Evolutionary conservation across 2,329 filamentous ascomycete species (phyloP), one percentile per base, ranked within the genome.

Genomic region (Uncinocarpus reesii): DNA sequence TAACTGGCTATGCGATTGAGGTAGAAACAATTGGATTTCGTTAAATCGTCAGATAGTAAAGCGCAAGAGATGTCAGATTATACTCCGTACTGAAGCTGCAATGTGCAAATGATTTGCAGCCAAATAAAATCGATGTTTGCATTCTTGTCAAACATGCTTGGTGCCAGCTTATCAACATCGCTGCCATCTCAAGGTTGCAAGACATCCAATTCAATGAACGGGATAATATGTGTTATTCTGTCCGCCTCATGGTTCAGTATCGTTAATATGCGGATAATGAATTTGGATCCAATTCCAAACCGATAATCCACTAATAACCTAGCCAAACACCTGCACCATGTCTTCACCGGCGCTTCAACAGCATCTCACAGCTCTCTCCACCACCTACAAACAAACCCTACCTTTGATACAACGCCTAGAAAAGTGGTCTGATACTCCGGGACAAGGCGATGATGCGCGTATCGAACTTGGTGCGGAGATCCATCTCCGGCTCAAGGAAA

Each of bases 401-500:
- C 69, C 71, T 38, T 72, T 80, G 29, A 75, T 82, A 47, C 67
- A 73, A 47, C 72, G 77, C 29, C 65, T 82, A 15, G 68, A 73
- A 54, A 78, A 73, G 62, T 73, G 82, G 60, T 81, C 61, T 65
- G 81, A 68, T 69, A 80, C 72, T 72, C 79, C 63, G 8, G 67
- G 73, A 63, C 60, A 84, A 76, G 72, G 84, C 74, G 67, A 81
- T 71, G 75, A 79, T 53, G 72, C 74, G 4, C 79, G 83, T 48
- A 65, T 81, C 16, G 88, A 95, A 66, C 76, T 95, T 28, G 79
- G 80, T 55, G 74, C 78, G 18, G 88, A 95, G 63, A 94, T 95
- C 54, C 81, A 83, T 56, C 80, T 86, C 59, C 77, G 77, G 15
- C 67, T 95, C 52, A 83, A 86, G 57, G 81, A 85, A 49, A 78